Evolutionary conservation across 805 yeast species (phyloP).

Genomic region (Candida alai): DNA sequence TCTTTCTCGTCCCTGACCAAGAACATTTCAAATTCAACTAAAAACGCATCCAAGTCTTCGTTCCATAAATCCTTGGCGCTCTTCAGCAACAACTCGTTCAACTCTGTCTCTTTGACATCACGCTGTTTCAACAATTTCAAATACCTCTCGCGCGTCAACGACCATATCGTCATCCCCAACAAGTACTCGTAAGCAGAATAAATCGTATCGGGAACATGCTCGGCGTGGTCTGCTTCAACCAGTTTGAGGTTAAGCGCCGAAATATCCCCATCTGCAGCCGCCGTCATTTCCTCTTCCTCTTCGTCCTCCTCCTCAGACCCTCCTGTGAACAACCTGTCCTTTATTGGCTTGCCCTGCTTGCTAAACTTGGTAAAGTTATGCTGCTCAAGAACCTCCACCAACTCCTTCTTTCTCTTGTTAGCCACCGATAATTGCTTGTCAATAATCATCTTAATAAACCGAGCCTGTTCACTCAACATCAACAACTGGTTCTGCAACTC

Average conservation of each 20-base stretch:
- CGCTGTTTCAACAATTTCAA: constrained; percentile 72
- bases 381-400: constrained; percentile 59
- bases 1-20: constrained; percentile 60
- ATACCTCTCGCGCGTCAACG: constrained; percentile 85
- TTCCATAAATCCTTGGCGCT: constrained; percentile 89
- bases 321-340: constrained; percentile 22
- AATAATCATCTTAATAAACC: constrained; percentile 87
- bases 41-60: constrained; percentile 73
- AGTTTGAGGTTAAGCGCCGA: constrained; percentile 9
- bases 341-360: constrained; percentile 62
- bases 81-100: constrained; percentile 58
- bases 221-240: constrained; percentile 15
- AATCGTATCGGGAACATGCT: constrained; percentile 49
- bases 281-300: constrained; percentile 39
- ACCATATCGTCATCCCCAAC: constrained; percentile 90
- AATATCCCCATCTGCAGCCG: constrained; percentile 29
- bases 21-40: constrained; percentile 62
- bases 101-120: constrained; percentile 67
- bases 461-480: constrained; percentile 75
- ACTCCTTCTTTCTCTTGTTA: constrained; percentile 64
- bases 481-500: constrained; percentile 72
- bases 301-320: constrained; percentile 31
- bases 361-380: constrained; percentile 75
- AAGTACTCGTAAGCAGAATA: constrained; percentile 78
- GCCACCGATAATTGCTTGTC: constrained; percentile 66